Base-by-base conservation (phyloP, 805 yeast genomes). In the Kluyveromyces aestuarii region DNA sequence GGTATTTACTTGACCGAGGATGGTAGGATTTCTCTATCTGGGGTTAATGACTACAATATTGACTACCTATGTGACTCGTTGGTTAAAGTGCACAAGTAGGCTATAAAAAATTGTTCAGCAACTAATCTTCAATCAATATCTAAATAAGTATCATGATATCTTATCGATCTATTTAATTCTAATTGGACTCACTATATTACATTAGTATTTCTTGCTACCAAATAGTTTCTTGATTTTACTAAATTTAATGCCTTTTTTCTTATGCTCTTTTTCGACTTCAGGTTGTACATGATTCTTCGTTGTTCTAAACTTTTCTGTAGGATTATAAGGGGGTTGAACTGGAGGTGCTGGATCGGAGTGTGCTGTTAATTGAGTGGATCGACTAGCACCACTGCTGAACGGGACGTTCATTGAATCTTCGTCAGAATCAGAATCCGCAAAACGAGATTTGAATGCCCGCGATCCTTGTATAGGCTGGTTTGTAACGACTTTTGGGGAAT, bases 11-110 rank as follows among this genome's bases (percentile, higher is more conserved):
- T 93, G 58, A 88, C 96, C 27, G 76, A 80, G 53, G 93, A 89
- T 66, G 98, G 98, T 37, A 82, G 99, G 64, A 80, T 91, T 64
- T 84, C 95, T 46, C 80, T 91, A 61, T 87, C 96, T 40, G 98
- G 98, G 37, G 75, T 93, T 57, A 88, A 86, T 67, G 79, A 83
- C 44, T 68, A 71, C 49, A 91, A 91, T 64, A 90, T 91, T 49
- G 85, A 82, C 54, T 80, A 82, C 40, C 55, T 62, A 27, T 60
- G 62, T 41, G 56, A 57, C 18, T 56, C 61, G n/a, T 48, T 61
- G 47, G 40, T 21, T 9, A 45, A 41, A 27, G 46, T 49, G 35
- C 11, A 13, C 14, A 30, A 13, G 35, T 30, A 30, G 35, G 7
- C 35, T 2, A 30, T 11, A 30, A 30, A 11, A 30, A 11, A 30